A percentile compares a stretch with the other conserved stretches of the same genome.
Evolutionary conservation across 495 filamentous ascomycete genomes (phyloP).

Genomic region (Podospora anserina): DNA sequence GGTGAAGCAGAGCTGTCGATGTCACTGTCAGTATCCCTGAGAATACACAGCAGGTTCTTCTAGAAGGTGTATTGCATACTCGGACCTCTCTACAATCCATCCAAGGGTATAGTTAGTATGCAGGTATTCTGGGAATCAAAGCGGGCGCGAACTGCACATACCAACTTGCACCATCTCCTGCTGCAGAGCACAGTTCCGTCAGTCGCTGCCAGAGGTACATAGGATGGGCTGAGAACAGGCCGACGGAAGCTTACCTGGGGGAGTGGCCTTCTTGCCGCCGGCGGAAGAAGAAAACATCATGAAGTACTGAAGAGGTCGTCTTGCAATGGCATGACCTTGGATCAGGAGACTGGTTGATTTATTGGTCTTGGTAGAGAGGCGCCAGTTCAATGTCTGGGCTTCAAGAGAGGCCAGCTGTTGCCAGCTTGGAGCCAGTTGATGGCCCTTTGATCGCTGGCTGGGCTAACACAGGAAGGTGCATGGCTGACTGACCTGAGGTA

Average conservation of each 20-base stretch:
- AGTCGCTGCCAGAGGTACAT: constrained; percentile 11
- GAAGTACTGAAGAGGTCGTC: constrained; percentile 15
- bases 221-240: constrained; percentile 7
- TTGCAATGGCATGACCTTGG: constrained; percentile 27
- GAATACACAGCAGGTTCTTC: not conserved
- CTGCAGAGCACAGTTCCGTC: constrained; percentile 30
- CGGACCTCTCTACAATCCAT: constrained; percentile 53
- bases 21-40: not conserved
- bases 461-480: not conserved
- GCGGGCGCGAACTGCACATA: constrained; percentile 46
- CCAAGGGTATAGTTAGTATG: constrained; percentile 30
- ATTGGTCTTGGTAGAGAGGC: not conserved
- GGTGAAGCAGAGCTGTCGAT: constrained; percentile 69
- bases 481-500: not conserved
- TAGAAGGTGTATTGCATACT: constrained; percentile 45
- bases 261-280: constrained; percentile 64
- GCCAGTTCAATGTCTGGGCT: constrained; percentile 7
- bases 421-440: constrained; percentile 18
- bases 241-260: constrained; percentile 60
- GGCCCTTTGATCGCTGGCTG: not conserved
- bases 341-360: not conserved
- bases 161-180: constrained; percentile 99
- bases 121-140: constrained; percentile 7
- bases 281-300: constrained; percentile 56
- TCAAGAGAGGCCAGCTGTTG: constrained; percentile 14